phyloP scores from a whole-genome alignment of 306 rosid species.

The Fragaria ananassa region DNA sequence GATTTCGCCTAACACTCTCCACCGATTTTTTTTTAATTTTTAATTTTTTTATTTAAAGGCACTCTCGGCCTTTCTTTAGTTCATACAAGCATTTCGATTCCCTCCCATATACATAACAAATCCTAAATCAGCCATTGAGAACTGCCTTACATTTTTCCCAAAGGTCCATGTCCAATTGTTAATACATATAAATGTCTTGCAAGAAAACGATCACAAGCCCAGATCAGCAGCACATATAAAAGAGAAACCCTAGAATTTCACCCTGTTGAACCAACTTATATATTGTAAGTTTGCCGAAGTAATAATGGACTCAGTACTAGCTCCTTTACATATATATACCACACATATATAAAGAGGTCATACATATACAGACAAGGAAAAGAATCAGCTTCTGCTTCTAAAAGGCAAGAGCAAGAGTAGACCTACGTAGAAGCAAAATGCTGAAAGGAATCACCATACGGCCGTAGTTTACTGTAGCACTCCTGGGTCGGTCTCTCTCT shows the following conservation, averaged over 20 bases:
- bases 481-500: background rate
- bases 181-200: background rate
- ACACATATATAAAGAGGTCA: background rate
- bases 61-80: too few species aligned
- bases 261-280: background rate
- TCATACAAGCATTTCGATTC: too few species aligned
- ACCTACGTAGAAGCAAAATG: background rate
- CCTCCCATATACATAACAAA: too few species aligned
- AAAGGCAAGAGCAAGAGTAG: background rate
- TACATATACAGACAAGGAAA: background rate
- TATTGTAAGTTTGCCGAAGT: background rate
- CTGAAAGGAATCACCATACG: background rate
- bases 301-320: background rate
- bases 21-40: too few species aligned
- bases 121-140: too few species aligned
- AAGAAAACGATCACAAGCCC: background rate
- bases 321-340: too few species aligned
- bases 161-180: background rate
- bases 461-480: background rate
- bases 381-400: background rate
- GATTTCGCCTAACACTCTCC: too few species aligned
- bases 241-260: background rate
- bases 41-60: too few species aligned
- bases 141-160: too few species aligned
- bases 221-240: background rate